Evolutionary conservation across 2,329 filamentous ascomycete species (phyloP), one percentile per base, ranked within the genome.

Genomic region (Myriangium duriaei): DNA sequence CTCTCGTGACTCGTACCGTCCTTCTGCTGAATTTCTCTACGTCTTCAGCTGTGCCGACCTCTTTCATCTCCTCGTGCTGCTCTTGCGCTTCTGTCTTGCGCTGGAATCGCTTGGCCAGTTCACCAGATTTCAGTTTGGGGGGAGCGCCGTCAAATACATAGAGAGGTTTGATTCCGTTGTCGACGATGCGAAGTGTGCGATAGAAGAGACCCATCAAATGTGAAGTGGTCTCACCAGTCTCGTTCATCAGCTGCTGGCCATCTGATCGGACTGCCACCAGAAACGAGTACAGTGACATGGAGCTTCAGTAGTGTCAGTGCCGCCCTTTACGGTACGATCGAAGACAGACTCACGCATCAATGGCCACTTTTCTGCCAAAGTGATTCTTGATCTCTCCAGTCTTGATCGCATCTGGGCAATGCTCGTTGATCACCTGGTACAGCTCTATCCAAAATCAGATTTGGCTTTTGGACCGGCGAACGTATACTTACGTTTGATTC

Each of bases 191-290:
- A 5, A 98, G 72, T 2, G 91, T 98, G 51, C 91, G 87, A 69
- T 98, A 98, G 68, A 98, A 98, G 78, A 98, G 88, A 55, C 91
- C 91, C 87, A 98, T 96, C 11, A 98, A 68, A 59, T 98, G 91
- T 12, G 91, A 98, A 1, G 91, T 98, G 2, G 91, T 98, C 61
- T 96, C 86, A 53, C 91, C 91, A 37, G 79, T 80, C 54, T 98
- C 91, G 61, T 80, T 92, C 72, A 79, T 96, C 51, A 98, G 79
- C 62, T 95, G 86, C 60, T 98, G 85, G 50, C 91, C 91, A 51
- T 94, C 86, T 52, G 87, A 95, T 50, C 91, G 86, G 39, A 98
- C 91, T 34, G 91, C 91, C 57, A 98, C 91, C 44, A 98, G 75
- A 68, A 98, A 98, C 62, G 84, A 93, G 71, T 98, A 98, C 54